These are phyloP conservation scores for Cadophora sp. DNA, from an alignment of 2,329 filamentous ascomycete genomes.

Conservation along the genomic window DNA sequence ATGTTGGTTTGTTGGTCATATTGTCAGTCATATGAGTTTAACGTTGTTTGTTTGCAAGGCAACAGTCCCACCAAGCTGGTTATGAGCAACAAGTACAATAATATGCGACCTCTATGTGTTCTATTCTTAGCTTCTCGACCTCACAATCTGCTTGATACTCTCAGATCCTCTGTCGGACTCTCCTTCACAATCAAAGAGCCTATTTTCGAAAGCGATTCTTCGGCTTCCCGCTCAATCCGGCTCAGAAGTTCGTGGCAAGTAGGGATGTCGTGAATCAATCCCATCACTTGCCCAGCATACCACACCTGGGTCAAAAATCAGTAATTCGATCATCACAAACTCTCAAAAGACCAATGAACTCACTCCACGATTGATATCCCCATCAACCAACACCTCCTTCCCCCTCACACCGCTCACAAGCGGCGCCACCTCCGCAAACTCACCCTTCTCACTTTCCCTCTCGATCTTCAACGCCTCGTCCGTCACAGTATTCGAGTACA, in stretches of 20 bases:
- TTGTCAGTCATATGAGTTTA: neutral
- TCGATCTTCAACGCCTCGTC: constrained; percentile 83
- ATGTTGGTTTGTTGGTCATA: neutral
- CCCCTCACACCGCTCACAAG: constrained; percentile 91
- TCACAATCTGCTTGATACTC: neutral
- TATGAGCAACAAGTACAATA: neutral
- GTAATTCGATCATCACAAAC: neutral
- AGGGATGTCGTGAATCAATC: neutral
- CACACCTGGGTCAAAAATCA: neutral
- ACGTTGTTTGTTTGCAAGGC: neutral
- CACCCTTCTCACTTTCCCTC: constrained; percentile 78
- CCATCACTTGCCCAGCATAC: neutral
- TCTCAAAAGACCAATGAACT: constrained; percentile 47
- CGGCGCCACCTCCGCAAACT: constrained; percentile 90
- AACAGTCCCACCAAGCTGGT: neutral
- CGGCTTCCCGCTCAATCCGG: neutral
- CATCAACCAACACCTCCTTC: constrained; percentile 88
- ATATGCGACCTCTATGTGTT: neutral
- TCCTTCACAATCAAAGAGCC: neutral
- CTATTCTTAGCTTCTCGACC: neutral
- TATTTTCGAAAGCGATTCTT: neutral
- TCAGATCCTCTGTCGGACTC: neutral
- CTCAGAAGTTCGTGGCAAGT: neutral
- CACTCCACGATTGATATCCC: constrained; percentile 91
- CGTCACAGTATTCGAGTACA: constrained; percentile 91